Percentiles rank a stretch among this genome's conserved stretches.
Conservation (phyloP, 768 basidiomycete genomes). For the Leccinum imitatum region DNA sequence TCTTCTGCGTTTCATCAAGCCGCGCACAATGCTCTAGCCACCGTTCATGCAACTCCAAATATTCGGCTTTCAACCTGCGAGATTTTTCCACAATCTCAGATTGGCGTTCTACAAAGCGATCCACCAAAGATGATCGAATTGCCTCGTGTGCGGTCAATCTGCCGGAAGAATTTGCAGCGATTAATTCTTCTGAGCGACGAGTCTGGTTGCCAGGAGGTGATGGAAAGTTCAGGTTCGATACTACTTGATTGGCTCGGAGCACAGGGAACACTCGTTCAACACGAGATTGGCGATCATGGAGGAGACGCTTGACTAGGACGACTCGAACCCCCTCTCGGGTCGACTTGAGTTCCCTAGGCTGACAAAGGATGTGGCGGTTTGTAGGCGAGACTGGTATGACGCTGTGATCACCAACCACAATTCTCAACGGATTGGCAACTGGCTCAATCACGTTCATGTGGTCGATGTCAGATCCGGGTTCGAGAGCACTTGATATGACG, state of each 20-base stretch:
- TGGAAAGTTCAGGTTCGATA: constrained; percentile 35
- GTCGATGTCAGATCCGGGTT: constrained; percentile 8
- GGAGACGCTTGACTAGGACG: constrained; percentile 60
- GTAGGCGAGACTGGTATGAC: constrained; percentile 11
- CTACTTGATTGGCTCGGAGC: constrained; percentile 55
- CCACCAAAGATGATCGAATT: constrained; percentile 49
- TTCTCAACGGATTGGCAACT: constrained; percentile 18
- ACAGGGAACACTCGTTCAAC: constrained; percentile 64
- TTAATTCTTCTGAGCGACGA: constrained; percentile 50
- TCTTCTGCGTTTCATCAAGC: constrained; percentile 53
- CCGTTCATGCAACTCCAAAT: constrained; percentile 62
- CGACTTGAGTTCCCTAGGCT: constrained; percentile 34
- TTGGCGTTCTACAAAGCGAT: constrained; percentile 56
- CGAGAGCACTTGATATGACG: constrained; percentile 11
- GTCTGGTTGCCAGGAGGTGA: constrained; percentile 36
- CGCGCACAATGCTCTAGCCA: constrained; percentile 73
- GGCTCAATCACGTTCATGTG: constrained; percentile 12
- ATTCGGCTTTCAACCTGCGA: constrained; percentile 59
- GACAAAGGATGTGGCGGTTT: constrained; percentile 10
- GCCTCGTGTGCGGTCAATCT: constrained; percentile 39
- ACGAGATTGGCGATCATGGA: constrained; percentile 58
- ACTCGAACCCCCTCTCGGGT: constrained; percentile 61
- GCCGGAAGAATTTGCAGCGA: constrained; percentile 34
- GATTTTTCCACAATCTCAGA: constrained; percentile 52
- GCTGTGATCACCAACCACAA: constrained; percentile 32